Evolutionary conservation across 1,284 basidiomycete genomes (phyloP).

Genomic region (Jaminaea rosea): DNA sequence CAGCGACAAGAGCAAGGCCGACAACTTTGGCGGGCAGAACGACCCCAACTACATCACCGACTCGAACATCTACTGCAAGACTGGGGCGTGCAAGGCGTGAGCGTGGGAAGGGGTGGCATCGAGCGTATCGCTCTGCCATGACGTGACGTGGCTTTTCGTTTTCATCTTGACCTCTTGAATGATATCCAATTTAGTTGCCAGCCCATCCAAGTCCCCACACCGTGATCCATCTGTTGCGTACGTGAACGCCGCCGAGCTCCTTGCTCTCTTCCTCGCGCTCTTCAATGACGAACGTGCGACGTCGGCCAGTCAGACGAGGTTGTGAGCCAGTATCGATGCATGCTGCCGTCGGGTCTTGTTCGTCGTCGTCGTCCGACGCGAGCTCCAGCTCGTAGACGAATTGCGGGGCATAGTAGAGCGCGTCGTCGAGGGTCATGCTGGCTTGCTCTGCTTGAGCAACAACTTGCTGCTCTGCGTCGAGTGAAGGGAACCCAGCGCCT

Average conservation of each 20-base stretch:
- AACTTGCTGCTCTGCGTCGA: neutral
- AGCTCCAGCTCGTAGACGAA: constrained; percentile 19
- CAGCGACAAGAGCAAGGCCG: constrained; percentile 11
- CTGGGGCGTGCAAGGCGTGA: neutral
- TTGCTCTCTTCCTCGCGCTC: constrained; percentile 9
- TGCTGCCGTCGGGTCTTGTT: neutral
- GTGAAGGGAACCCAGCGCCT: constrained; percentile 6
- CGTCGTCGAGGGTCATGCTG: constrained; percentile 9
- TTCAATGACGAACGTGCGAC: constrained; percentile 9
- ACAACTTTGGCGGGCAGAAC: constrained; percentile 25
- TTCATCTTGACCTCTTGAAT: no score
- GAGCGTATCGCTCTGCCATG: no score
- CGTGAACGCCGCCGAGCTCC: constrained; percentile 13
- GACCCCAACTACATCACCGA: constrained; percentile 22
- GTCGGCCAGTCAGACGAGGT: constrained; percentile 9
- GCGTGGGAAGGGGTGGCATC: no score
- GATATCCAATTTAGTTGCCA: no score
- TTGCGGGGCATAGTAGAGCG: constrained; percentile 9
- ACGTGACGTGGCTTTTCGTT: no score
- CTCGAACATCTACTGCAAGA: constrained; percentile 20
- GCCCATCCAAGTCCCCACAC: constrained; percentile 17
- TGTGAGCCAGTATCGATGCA: constrained; percentile 7
- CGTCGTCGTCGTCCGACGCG: neutral
- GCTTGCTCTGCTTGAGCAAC: neutral
- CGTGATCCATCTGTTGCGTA: constrained; percentile 25